Evolutionary conservation across 352 stramenopile genomes (phyloP), one percentile per base, ranked within the genome.

Genomic region (Peronospora tabacina): DNA sequence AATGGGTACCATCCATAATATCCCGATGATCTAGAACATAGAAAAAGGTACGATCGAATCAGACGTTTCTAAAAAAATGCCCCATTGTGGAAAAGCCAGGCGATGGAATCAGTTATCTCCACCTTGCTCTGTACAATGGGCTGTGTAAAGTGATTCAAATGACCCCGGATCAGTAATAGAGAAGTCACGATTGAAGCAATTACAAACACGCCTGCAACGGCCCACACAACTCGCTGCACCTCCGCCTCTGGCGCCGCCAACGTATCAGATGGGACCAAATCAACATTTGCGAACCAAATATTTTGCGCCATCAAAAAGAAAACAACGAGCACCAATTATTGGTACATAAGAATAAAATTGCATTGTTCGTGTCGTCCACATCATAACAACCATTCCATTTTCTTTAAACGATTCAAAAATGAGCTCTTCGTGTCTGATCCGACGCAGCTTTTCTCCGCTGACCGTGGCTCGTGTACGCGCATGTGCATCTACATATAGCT

Each of bases 1-100:
- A 55, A 99, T 98, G 1, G 96, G 95, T 12, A 99, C 94, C 92
- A 98, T 98, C 92, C 92, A 98, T 16, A 99, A 58, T 55, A 98
- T 98, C 0, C 95, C 82, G 3, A 98, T 87, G 57, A 98, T 94
- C 75, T 98, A 87, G 12, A 54, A 26, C 40, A 44, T 34, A 30
- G 16, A 15, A 22, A 39, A 22, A 26, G 12, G 16, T 17, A 37
- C 1, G 7, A 37, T 8, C 2, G 16, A n/a, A 37, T 17, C 33
- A 37, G 12, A 37, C 0, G 9, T 13, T 37, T 37, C 19, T 17
- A 37, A 26, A 42, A 2, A 42, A 42, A 13, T 22, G 15, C 22
- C 22, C 22, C 22, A 26, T 26, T 26, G n/a, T 26, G 19, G 19
- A 22, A 22, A 22, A 22, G 1, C 19, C 4, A 26, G 4, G 7